These are phyloP conservation scores for Dictyostelium firmibasis DNA, from an alignment of 78 protist species.

Conservation along the genomic window DNA sequence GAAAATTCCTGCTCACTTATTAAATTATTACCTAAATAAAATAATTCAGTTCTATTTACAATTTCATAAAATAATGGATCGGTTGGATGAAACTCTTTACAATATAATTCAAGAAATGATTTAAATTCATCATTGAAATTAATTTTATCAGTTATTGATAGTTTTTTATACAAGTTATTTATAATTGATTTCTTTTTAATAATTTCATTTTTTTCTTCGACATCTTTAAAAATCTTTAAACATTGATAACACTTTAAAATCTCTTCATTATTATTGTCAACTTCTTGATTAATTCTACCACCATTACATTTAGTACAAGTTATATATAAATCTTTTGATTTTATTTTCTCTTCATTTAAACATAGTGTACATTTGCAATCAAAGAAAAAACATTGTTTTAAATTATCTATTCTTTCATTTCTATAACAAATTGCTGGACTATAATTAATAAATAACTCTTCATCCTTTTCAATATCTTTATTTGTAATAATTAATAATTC, in stretches of 20 bases:
- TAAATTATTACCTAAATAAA: not conserved
- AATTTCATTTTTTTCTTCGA: not conserved
- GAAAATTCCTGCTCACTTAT: not conserved
- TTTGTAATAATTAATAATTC: not conserved
- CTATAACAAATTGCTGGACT: not conserved
- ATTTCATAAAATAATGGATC: slow-evolving; percentile 13
- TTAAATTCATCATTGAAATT: not conserved
- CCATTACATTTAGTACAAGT: not conserved
- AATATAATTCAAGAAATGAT: not conserved
- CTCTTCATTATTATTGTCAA: not conserved
- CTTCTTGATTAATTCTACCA: not conserved
- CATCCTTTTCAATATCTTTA: not conserved
- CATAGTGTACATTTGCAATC: not conserved
- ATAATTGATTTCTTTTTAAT: not conserved
- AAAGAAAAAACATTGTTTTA: slow-evolving; percentile 5
- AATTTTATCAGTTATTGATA: not conserved
- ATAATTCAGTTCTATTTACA: not conserved
- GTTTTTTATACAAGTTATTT: not conserved
- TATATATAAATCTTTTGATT: not conserved
- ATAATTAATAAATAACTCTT: slow-evolving; percentile 1
- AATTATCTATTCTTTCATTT: not conserved
- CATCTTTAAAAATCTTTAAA: not conserved
- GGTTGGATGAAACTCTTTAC: not conserved
- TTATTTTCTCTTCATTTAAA: not conserved
- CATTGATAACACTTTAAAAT: not conserved